Percentiles rank a stretch among this genome's conserved stretches.
Conservation (phyloP, 805 yeast species). For the Yarrowia divulgata region DNA sequence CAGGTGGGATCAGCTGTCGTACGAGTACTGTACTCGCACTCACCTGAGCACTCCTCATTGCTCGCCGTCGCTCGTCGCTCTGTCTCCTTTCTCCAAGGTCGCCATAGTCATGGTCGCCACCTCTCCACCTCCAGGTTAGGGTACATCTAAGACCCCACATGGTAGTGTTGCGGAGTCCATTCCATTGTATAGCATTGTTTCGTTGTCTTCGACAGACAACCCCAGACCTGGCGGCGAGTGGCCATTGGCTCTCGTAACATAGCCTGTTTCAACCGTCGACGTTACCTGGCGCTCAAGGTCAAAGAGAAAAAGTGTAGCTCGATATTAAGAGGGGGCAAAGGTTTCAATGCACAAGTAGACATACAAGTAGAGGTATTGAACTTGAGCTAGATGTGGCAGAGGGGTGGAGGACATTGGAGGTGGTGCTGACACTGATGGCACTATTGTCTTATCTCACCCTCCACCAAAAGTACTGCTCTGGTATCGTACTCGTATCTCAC, state of each 20-base stretch:
- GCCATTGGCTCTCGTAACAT: conserved; percentile 20
- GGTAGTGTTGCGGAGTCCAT: conserved; percentile 22
- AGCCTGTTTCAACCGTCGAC: conserved; percentile 15
- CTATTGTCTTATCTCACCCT: background rate
- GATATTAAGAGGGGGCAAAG: background rate
- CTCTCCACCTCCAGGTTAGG: conserved; percentile 37
- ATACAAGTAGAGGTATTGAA: no score
- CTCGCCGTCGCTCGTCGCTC: background rate
- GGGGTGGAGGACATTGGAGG: no score
- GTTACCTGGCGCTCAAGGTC: conserved; percentile 3
- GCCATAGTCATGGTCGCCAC: conserved; percentile 14
- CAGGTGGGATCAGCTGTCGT: background rate
- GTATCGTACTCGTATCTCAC: no score
- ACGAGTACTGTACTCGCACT: no score
- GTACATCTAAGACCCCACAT: conserved; percentile 35
- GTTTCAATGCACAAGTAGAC: no score
- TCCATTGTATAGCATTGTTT: background rate
- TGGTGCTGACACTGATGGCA: no score
- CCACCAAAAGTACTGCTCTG: background rate
- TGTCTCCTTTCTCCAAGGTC: background rate
- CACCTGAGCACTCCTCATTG: background rate
- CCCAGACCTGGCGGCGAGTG: background rate
- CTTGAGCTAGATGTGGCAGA: no score
- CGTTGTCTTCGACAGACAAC: conserved; percentile 20
- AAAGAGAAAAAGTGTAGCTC: background rate